Conservation (phyloP, 75 land plant species). For the Selaginella tamariscina region DNA sequence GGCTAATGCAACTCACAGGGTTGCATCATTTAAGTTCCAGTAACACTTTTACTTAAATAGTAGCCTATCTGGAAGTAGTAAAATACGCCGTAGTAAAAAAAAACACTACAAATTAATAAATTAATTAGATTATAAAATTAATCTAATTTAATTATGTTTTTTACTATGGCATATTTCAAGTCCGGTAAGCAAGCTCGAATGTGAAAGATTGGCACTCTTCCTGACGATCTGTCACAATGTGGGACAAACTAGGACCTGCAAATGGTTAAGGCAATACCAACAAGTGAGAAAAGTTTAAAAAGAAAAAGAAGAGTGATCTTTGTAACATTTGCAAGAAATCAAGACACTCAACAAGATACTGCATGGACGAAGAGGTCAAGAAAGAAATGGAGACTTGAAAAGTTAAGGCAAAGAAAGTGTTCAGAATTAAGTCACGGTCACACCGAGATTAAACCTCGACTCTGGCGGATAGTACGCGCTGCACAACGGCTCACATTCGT, state of each 20-base stretch:
- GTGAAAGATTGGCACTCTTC: neutral
- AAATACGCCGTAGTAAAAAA: no score
- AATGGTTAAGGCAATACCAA: neutral
- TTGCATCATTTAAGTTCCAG: neutral
- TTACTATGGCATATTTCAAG: neutral
- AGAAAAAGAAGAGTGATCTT: neutral
- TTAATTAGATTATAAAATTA: no score
- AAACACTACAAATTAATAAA: no score
- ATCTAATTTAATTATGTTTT: no score
- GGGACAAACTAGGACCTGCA: neutral
- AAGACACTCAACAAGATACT: no score
- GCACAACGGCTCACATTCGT: no score
- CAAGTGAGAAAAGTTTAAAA: conserved; percentile 2
- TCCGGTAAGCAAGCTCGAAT: neutral
- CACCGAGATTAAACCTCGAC: no score
- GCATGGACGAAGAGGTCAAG: no score
- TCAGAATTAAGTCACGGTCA: no score
- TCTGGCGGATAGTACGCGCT: no score
- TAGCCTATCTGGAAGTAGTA: neutral
- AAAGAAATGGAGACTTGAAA: no score
- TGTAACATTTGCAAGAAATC: neutral
- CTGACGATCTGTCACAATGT: neutral
- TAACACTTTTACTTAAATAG: neutral
- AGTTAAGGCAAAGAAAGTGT: no score
- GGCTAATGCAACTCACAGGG: neutral